A percentile compares a stretch with the other conserved stretches of the same genome.
Conservation (phyloP, 768 basidiomycete species). For the Russula earlei region DNA sequence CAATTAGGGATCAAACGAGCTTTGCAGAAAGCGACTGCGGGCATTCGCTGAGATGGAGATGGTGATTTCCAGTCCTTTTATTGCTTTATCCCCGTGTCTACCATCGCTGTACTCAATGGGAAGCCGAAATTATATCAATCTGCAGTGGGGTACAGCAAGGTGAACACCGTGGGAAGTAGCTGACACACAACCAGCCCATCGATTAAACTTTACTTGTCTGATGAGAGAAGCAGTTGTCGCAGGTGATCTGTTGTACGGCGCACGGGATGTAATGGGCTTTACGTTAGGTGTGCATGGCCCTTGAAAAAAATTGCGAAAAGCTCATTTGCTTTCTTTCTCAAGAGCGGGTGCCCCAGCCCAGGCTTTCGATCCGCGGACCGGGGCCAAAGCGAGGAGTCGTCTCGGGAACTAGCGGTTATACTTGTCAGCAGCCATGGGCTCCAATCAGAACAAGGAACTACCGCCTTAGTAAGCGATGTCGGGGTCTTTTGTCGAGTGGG, state of each 20-base stretch:
- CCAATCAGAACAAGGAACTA: not conserved
- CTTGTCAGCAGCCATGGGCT: not conserved
- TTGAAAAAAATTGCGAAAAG: not conserved
- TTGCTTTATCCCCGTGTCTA: slow-evolving; percentile 20
- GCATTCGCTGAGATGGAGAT: slow-evolving; percentile 52
- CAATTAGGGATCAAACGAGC: slow-evolving; percentile 94
- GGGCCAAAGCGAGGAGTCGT: not conserved
- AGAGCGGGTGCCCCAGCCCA: too few species aligned
- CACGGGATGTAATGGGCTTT: not conserved
- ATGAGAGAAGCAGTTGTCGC: not conserved
- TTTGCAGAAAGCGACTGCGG: slow-evolving; percentile 93
- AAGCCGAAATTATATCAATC: too few species aligned
- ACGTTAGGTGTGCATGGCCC: not conserved
- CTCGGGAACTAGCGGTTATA: not conserved
- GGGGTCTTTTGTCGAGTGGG: too few species aligned
- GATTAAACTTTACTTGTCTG: not conserved
- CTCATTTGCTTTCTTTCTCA: too few species aligned
- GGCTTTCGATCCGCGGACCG: slow-evolving; percentile 9
- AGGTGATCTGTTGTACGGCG: not conserved
- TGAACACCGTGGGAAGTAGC: not conserved
- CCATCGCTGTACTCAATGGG: slow-evolving; percentile 12
- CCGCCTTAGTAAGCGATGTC: too few species aligned
- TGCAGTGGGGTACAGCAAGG: too few species aligned
- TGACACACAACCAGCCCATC: too few species aligned
- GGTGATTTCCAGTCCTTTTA: not conserved